Percentiles rank a stretch among this genome's conserved stretches.
Conservation (phyloP, 2,329 filamentous ascomycete species). For the Podosphaera leucotricha region DNA sequence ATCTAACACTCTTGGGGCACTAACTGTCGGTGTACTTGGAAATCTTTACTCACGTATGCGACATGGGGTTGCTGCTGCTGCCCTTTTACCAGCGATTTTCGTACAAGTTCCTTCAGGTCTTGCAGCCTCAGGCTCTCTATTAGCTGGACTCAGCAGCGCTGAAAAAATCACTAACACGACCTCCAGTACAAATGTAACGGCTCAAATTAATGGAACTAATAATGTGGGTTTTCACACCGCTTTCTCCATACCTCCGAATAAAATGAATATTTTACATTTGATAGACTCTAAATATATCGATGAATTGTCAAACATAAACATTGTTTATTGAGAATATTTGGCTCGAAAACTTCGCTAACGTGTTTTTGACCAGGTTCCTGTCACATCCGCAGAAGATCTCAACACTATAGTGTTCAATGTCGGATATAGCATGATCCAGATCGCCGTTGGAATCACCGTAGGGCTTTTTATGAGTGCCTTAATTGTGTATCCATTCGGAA, state of each 20-base stretch:
- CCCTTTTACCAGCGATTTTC: slow-evolving; percentile 73
- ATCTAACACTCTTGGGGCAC: slow-evolving; percentile 51
- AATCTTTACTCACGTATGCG: slow-evolving; percentile 47
- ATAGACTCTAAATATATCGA: no score
- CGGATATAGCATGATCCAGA: slow-evolving; percentile 19
- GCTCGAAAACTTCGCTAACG: slow-evolving; percentile 6
- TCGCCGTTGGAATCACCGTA: slow-evolving; percentile 21
- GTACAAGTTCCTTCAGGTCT: slow-evolving; percentile 39
- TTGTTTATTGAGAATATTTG: no score
- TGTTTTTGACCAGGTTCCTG: slow-evolving; percentile 5
- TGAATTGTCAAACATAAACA: no score
- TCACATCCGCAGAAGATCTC: slow-evolving; percentile 9
- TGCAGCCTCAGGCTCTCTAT: slow-evolving; percentile 33
- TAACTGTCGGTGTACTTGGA: slow-evolving; percentile 52
- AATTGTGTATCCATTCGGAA: slow-evolving; percentile 20
- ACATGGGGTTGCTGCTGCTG: slow-evolving; percentile 50
- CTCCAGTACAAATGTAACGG: slow-evolving; percentile 11
- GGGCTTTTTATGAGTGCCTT: slow-evolving; percentile 19
- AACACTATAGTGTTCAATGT: slow-evolving; percentile 19
- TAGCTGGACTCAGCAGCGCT: slow-evolving; percentile 32
- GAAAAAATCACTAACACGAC: slow-evolving; percentile 24
- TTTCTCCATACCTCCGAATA: neutral
- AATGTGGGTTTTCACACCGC: slow-evolving; percentile 6
- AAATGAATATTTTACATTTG: neutral
- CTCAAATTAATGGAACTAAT: slow-evolving; percentile 11